Base-by-base conservation (phyloP, 2,329 filamentous ascomycete species). In the Talaromyces sp. region DNA sequence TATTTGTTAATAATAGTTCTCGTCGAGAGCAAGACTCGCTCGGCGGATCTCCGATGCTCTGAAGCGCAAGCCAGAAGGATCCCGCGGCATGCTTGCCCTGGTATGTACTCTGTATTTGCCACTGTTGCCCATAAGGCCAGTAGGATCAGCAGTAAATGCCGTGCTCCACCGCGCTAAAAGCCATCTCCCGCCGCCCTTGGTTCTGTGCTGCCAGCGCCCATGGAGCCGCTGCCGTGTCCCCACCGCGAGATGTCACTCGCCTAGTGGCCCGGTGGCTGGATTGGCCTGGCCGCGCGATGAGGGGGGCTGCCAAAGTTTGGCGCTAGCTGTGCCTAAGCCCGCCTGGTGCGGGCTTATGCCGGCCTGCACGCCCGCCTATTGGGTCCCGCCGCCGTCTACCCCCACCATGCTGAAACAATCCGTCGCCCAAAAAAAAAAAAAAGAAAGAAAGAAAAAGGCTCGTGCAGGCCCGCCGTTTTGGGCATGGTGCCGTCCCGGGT, bases 321-420 rank as follows among this genome's bases (percentile, higher is more conserved):
- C 49, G 49, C 49, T 52, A 52, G 24, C 26, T 24, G 5, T 13
- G 13, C 11, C 24, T 52, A 9, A 9, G 26, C 26, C 3, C 21
- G 14, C 19, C n/a, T 24, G 7, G 17, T 49, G 7, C 43, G 4
- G 21, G 43, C 43, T 49, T 49, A 49, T n/a, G 24, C 49, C 17
- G 1, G 14, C 3, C 26, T 17, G 24, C 14, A 4, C 49, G 26
- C 24, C 26, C 21, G 6, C 13, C 27, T 11, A 52, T 52, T 52
- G 2, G 49, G 17, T 29, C 19, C 26, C 26, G 24, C 19, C 2
- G 5, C 29, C 17, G 35, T 1, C 17, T 31, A n/a, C 54, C 55
- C 58, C 60, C 60, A 56, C 60, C 38, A 59, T 59, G 32, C 52
- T 62, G 60, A 62, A 62, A 62, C 60, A 62, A 32, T 55, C 55